Base-by-base conservation (phyloP, 305 asterid species). In the Fraxinus xanthoxyloides region DNA sequence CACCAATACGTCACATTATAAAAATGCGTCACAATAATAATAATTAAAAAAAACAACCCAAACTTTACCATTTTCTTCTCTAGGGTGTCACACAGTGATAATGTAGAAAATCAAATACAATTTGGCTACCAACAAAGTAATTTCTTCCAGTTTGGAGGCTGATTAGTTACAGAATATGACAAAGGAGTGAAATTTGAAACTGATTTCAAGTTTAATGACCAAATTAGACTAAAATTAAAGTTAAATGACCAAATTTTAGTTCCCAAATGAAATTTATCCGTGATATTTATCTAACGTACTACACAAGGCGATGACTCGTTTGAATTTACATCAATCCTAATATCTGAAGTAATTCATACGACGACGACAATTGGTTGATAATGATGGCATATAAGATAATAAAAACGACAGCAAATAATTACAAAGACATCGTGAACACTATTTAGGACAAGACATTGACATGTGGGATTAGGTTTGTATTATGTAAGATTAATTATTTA, bases 401-500 rank as follows among this genome's bases (percentile, higher is more conserved):
- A 59, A 54, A 54, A 23, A 54, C 2, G 84, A 36, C 84, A 75
- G 65, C 67, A 17, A 59, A 75, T 38, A 75, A 56, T 56, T 74
- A 81, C 69, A 3, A 21, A 61, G 13, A 10, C 54, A 30, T 81
- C 9, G 3, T 26, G 10, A 72, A 54, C 75, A 36, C 59, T 54
- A 32, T 73, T 21, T 15, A 70, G 38, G 74, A 77, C 56, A 78
- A 75, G 56, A 79, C 77, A 85, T 72, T 19, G 75, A 32, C 79
- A 23, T 13, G 77, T 74, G 72, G 77, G 56, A 40, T 74, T 56
- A 76, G 81, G 77, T 67, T 28, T 43, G 81, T 67, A 40, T 2
- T 7, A 81, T 32, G 79, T 61, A 79, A 69, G 77, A 76, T 83
- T 81, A 73, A 26, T 21, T 79, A 81, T 83, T 83, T 81, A 73